Evolutionary conservation across 345 rosid genomes (phyloP).

Genomic region (Isatis tinctoria): DNA sequence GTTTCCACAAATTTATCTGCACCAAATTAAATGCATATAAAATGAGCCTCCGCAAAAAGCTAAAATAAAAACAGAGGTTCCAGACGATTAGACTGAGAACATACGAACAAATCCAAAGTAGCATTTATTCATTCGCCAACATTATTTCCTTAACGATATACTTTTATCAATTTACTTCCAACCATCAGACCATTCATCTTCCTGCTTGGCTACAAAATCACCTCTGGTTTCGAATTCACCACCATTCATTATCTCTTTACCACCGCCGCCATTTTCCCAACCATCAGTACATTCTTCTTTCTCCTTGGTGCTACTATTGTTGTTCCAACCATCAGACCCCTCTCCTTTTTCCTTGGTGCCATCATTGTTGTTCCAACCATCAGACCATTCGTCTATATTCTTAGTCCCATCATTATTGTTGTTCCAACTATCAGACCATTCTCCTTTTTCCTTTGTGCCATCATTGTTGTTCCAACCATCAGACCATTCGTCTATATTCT

Average conservation of each 20-base stretch:
- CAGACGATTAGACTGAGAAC: too few relatives aligned
- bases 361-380: conserved; percentile 32
- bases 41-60: background rate
- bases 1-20: background rate
- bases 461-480: conserved; percentile 37
- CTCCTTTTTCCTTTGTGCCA: conserved; percentile 25
- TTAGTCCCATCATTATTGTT: background rate
- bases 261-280: conserved; percentile 1
- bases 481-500: conserved; percentile 49
- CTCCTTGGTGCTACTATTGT: background rate
- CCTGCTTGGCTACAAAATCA: background rate
- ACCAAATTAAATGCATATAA: background rate
- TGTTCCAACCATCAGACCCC: conserved; percentile 50
- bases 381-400: conserved; percentile 54
- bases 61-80: background rate
- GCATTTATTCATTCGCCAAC: background rate
- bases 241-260: background rate
- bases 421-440: conserved; percentile 53
- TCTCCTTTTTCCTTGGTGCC: conserved; percentile 31
- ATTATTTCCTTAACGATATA: background rate
- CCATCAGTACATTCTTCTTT: conserved; percentile 63
- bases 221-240: background rate
- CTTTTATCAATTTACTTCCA: conserved; percentile 40
- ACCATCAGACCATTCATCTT: conserved; percentile 32
- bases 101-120: background rate